Percentiles rank a stretch among this genome's conserved stretches.
These are phyloP conservation scores for Calvatia gigantea DNA, from an alignment of 768 basidiomycete species.

Conservation along the genomic window DNA sequence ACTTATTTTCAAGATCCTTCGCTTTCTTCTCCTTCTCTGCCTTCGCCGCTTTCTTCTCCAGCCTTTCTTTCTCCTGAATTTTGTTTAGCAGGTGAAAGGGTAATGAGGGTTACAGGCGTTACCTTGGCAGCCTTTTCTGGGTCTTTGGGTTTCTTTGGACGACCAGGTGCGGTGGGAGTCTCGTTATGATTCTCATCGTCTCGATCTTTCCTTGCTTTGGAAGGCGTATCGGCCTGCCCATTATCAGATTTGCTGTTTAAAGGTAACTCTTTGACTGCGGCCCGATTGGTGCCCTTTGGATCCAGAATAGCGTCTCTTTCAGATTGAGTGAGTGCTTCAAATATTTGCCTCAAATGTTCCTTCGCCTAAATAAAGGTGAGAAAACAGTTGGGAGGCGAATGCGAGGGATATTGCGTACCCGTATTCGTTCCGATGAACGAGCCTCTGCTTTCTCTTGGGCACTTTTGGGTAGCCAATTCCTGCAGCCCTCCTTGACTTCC, in stretches of 20 bases:
- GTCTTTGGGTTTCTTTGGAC: conserved; percentile 51
- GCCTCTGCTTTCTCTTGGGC: conserved; percentile 57
- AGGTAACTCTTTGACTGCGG: conserved; percentile 25
- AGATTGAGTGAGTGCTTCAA: conserved; percentile 53
- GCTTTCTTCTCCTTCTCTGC: conserved; percentile 70
- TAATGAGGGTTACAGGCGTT: not conserved
- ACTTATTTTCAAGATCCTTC: conserved; percentile 67
- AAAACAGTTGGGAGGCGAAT: not conserved
- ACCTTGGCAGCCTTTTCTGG: conserved; percentile 61
- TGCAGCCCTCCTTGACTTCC: conserved; percentile 66
- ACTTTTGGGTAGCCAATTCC: conserved; percentile 66
- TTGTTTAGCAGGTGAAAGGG: not conserved
- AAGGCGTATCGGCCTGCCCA: not conserved
- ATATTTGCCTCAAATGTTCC: conserved; percentile 47
- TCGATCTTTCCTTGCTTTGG: not conserved
- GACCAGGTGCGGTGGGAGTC: conserved; percentile 21
- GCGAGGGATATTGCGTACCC: conserved; percentile 37
- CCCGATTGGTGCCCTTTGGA: conserved; percentile 37
- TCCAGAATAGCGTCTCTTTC: conserved; percentile 57
- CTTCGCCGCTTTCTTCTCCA: conserved; percentile 66
- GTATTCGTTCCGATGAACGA: conserved; percentile 60
- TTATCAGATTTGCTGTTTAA: conserved; percentile 1
- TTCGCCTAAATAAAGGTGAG: conserved; percentile 45
- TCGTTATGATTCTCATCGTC: conserved; percentile 3
- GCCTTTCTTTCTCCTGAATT: conserved; percentile 63